phyloP scores from a whole-genome alignment of 2,329 filamentous ascomycete genomes.

The Cercospora beticola region DNA sequence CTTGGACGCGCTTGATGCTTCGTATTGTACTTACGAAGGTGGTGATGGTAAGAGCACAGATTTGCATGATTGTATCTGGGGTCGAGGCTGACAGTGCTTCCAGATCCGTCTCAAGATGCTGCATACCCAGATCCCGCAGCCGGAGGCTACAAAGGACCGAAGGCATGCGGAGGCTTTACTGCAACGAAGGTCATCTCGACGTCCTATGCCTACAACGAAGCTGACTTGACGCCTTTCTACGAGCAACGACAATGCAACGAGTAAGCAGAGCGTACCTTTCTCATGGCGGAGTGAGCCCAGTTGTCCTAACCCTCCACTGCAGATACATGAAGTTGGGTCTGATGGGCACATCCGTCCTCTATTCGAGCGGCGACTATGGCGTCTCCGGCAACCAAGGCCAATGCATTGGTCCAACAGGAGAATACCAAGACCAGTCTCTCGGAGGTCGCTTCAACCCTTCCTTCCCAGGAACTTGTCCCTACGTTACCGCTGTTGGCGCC shows the following conservation, averaged over 20 bases:
- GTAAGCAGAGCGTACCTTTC: slow-evolving; percentile 30
- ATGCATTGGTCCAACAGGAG: slow-evolving; percentile 23
- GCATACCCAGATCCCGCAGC: slow-evolving; percentile 47
- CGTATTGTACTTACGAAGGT: slow-evolving; percentile 41
- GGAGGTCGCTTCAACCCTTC: slow-evolving; percentile 48
- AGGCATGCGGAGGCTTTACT: slow-evolving; percentile 48
- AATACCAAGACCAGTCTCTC: slow-evolving; percentile 32
- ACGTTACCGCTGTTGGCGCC: slow-evolving; percentile 50
- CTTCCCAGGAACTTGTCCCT: slow-evolving; percentile 43
- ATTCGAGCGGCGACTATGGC: slow-evolving; percentile 52
- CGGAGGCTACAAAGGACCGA: slow-evolving; percentile 40
- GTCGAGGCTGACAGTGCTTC: background rate
- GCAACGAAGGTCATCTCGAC: slow-evolving; percentile 57
- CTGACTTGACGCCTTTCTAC: slow-evolving; percentile 49
- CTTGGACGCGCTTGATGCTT: slow-evolving; percentile 49
- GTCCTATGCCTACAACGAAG: slow-evolving; percentile 50
- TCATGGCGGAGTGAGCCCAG: background rate
- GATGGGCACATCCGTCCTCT: slow-evolving; percentile 50
- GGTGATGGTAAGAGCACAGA: slow-evolving; percentile 24
- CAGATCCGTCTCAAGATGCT: slow-evolving; percentile 41
- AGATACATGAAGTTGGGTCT: slow-evolving; percentile 54
- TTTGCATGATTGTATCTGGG: background rate
- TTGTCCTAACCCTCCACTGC: background rate
- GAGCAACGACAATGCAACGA: slow-evolving; percentile 55
- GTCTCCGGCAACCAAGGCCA: slow-evolving; percentile 32